Evolutionary conservation across 2,329 filamentous ascomycete genomes (phyloP).

Genomic region (Cladophialophora psammophila): DNA sequence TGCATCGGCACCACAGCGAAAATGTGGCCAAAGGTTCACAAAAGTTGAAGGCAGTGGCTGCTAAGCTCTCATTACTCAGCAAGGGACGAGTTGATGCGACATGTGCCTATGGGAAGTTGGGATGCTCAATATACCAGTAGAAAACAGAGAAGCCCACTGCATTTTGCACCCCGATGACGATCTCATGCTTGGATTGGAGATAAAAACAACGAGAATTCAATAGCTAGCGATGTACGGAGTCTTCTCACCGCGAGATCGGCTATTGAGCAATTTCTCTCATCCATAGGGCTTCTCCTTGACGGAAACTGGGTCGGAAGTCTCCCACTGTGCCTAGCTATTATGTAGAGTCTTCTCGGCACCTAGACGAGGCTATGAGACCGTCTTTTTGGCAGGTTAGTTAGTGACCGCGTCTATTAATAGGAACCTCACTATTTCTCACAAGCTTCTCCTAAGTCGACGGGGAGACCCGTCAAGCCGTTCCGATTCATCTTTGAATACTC

Average conservation of each 20-base stretch:
- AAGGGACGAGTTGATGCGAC: not conserved
- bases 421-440: not conserved
- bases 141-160: not conserved
- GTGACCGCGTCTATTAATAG: conserved; percentile 22
- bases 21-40: not conserved
- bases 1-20: not conserved
- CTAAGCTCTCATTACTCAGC: not conserved
- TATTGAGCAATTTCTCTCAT: no score
- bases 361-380: not conserved
- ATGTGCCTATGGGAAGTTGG: not conserved
- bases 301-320: not conserved
- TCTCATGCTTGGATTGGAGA: not conserved
- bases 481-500: not conserved
- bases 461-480: not conserved
- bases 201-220: not conserved
- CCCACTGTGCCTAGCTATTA: no score
- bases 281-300: not conserved
- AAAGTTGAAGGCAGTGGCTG: not conserved
- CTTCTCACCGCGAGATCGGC: no score
- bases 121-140: not conserved
- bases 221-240: not conserved
- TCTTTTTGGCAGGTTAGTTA: not conserved
- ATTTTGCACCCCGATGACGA: not conserved
- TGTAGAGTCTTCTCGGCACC: not conserved
- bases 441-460: not conserved